A percentile compares a stretch with the other conserved stretches of the same genome.
Conservation (phyloP, 163 green algal species). For the Scenedesmus sp. region DNA sequence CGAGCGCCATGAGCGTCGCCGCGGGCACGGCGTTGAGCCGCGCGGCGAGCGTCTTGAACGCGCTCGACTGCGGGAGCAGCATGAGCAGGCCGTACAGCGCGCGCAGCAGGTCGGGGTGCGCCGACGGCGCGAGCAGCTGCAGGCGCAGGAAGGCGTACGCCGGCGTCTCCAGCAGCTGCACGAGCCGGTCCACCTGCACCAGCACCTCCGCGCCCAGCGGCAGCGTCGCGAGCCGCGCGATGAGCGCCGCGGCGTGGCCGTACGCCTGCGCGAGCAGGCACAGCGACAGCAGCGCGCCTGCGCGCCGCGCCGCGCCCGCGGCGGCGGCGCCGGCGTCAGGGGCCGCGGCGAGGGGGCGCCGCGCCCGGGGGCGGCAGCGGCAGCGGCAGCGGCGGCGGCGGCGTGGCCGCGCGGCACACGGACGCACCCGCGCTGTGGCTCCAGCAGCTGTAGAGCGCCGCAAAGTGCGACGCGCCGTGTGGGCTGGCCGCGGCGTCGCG, state of each 20-base stretch:
- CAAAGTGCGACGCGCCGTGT: conserved; percentile 70
- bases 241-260: conserved; percentile 72
- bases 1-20: conserved; percentile 72
- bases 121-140: conserved; percentile 80
- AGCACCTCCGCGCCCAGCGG: conserved; percentile 75
- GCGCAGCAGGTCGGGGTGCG: conserved; percentile 77
- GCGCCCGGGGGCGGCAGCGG: neutral
- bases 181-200: conserved; percentile 86
- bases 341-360: neutral
- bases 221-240: conserved; percentile 68
- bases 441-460: conserved; percentile 85
- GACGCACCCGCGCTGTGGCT: conserved; percentile 68
- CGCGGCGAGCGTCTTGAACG: conserved; percentile 82
- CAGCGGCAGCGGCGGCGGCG: neutral
- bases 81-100: conserved; percentile 91
- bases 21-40: conserved; percentile 72
- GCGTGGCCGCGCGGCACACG: conserved; percentile 51
- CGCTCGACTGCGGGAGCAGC: conserved; percentile 92
- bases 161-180: conserved; percentile 93
- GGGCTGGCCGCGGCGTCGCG: conserved; percentile 31
- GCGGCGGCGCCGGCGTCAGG: neutral
- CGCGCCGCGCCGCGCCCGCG: too few relatives aligned
- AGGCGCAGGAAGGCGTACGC: conserved; percentile 90
- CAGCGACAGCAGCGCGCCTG: conserved; percentile 78
- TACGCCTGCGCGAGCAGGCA: conserved; percentile 87